Base-by-base conservation (phyloP, 179 eudicot genomes). In the Beta macrorhiza region DNA sequence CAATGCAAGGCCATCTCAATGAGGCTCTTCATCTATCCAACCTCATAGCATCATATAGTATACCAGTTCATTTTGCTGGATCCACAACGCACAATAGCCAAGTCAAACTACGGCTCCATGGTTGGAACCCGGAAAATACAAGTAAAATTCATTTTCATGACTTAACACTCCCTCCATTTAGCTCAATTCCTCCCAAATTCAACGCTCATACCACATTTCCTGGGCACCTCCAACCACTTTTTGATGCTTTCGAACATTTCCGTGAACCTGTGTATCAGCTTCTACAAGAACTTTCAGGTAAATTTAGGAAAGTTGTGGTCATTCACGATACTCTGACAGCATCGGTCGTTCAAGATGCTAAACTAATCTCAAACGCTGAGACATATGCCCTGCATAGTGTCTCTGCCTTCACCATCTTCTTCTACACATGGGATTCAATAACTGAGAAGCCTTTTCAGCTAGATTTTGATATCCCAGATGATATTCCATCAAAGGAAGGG, bases 1-100 rank as follows among this genome's bases (percentile, higher is more conserved):
- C 91, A 20, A 84, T 85, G 42, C 93, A 91, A 69, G 91, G 93
- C 82, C 97, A 92, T 77, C 89, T 92, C 45, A 91, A 92, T 84
- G 91, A 89, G 65, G 85, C 89, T 73, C 92, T 92, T 75, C 97
- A 89, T 67, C 91, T 92, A 78, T 82, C 94, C 78, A 85, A 84
- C 84, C 84, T 89, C 82, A 55, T 92, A 79, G 53, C 92, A 68
- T 78, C 92, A 78, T 80, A 83, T 75, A 56, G 51, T 32, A 72
- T 92, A 25, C 88, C 88, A 0, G 87, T 91, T 73, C 91, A 92
- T 79, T 92, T 82, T 74, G 87, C 82, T 58, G 82, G 87, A 20
- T 83, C 88, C 75, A 55, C 83, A 80, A 74, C 79, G 79, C 89
- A 89, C 87, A 83, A 76, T 78, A 88, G 85, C 32, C 97, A 87